Percentiles rank a stretch among this genome's conserved stretches.
Evolutionary conservation across 2,329 filamentous ascomycete species (phyloP).

Genomic region (Aspergillus novoparasiticus): DNA sequence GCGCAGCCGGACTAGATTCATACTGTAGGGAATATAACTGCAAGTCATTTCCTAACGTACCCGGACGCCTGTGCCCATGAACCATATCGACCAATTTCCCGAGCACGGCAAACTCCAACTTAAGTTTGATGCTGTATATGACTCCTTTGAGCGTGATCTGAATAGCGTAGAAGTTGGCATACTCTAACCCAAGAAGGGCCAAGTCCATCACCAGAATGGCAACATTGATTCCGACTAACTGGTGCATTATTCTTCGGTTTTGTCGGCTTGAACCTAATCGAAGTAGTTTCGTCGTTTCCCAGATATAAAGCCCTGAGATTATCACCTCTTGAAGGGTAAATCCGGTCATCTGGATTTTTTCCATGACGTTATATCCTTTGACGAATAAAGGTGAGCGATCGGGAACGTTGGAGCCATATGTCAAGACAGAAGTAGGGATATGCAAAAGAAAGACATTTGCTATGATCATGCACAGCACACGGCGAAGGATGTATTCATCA

Average conservation of each 20-base stretch:
- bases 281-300: constrained; percentile 55
- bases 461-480: constrained; percentile 61
- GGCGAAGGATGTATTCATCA: constrained; percentile 51
- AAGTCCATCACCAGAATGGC: constrained; percentile 52
- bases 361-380: constrained; percentile 47
- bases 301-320: constrained; percentile 55
- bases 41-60: constrained; percentile 24
- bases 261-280: constrained; percentile 32
- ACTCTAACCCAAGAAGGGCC: constrained; percentile 43
- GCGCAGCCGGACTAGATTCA: constrained; percentile 10
- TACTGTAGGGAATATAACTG: constrained; percentile 25
- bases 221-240: constrained; percentile 50
- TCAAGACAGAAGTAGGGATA: constrained; percentile 57
- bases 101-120: constrained; percentile 60
- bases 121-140: constrained; percentile 45
- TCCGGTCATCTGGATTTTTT: constrained; percentile 49
- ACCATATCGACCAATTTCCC: constrained; percentile 48
- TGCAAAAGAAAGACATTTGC: constrained; percentile 57
- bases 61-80: constrained; percentile 29
- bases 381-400: constrained; percentile 32
- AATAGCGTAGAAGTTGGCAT: constrained; percentile 43
- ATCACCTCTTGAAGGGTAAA: constrained; percentile 51
- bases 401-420: constrained; percentile 47
- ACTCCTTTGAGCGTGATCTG: constrained; percentile 47
- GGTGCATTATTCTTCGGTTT: constrained; percentile 43